These are phyloP conservation scores for Cantharellus anzutake DNA, from an alignment of 768 basidiomycete genomes.

Conservation along the genomic window DNA sequence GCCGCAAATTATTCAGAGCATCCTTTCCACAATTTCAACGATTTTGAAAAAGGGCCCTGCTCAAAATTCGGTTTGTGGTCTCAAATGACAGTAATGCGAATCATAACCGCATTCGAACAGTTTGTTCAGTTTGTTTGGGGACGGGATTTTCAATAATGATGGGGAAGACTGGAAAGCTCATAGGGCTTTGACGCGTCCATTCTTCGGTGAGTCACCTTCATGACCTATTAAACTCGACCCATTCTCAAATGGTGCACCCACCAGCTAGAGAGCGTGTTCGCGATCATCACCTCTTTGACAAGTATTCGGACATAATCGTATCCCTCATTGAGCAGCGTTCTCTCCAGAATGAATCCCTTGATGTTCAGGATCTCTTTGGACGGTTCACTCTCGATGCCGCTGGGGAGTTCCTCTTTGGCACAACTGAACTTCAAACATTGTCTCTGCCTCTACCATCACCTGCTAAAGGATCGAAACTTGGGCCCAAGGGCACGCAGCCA, in stretches of 20 bases:
- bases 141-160: conserved; percentile 19
- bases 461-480: background rate
- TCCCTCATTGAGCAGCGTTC: background rate
- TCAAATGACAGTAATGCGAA: background rate
- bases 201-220: conserved; percentile 11
- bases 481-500: background rate
- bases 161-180: conserved; percentile 22
- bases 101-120: background rate
- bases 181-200: conserved; percentile 14
- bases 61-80: background rate
- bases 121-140: conserved; percentile 13
- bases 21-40: conserved; percentile 6
- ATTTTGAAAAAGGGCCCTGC: conserved; percentile 6
- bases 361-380: conserved; percentile 8
- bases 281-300: conserved; percentile 9
- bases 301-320: conserved; percentile 9
- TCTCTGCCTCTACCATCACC: conserved; percentile 5
- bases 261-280: conserved; percentile 10
- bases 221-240: background rate
- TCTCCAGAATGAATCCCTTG: conserved; percentile 11
- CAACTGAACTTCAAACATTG: conserved; percentile 5
- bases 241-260: conserved; percentile 4
- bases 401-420: conserved; percentile 1
- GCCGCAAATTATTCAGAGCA: conserved; percentile 3
- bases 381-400: conserved; percentile 9